Percentiles rank a stretch among this genome's conserved stretches.
Conservation (phyloP, 768 basidiomycete species). For the Fistulinella prunicolor region DNA sequence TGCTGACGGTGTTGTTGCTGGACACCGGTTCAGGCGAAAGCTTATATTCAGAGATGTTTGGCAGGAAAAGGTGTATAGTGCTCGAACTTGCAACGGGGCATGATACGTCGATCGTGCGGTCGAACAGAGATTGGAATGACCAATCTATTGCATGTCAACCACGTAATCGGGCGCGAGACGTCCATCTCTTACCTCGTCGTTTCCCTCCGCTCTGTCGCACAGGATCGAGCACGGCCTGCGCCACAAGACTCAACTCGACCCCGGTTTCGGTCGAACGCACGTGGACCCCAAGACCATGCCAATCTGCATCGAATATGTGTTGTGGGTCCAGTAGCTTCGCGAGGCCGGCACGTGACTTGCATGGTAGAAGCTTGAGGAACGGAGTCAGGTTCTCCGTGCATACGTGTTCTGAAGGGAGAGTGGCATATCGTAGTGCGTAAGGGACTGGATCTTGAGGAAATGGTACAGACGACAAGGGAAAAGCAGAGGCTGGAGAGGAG, state of each 20-base stretch:
- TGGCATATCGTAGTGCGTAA: constrained; percentile 69
- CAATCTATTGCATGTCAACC: constrained; percentile 50
- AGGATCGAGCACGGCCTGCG: constrained; percentile 80
- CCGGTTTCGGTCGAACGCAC: constrained; percentile 60
- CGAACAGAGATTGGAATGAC: constrained; percentile 69
- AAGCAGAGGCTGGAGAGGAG: constrained; percentile 59
- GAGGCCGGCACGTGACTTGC: constrained; percentile 84
- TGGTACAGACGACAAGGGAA: constrained; percentile 60
- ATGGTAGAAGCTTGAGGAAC: constrained; percentile 91
- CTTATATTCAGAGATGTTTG: constrained; percentile 39
- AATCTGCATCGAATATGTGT: constrained; percentile 82
- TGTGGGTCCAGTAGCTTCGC: constrained; percentile 83
- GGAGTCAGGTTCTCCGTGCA: constrained; percentile 98
- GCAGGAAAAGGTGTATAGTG: constrained; percentile 47
- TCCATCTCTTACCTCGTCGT: constrained; percentile 48
- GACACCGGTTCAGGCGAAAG: constrained; percentile 52
- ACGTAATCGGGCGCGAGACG: not conserved
- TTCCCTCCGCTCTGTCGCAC: constrained; percentile 49
- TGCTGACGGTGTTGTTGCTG: constrained; percentile 34
- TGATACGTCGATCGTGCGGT: constrained; percentile 52
- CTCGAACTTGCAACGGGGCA: constrained; percentile 74
- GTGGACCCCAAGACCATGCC: constrained; percentile 86
- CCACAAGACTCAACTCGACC: constrained; percentile 62
- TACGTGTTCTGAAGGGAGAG: constrained; percentile 80
- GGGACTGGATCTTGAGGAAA: constrained; percentile 34